Evolutionary conservation across 2,329 filamentous ascomycete species (phyloP), one percentile per base, ranked within the genome.

Genomic region (Neurospora crassa): DNA sequence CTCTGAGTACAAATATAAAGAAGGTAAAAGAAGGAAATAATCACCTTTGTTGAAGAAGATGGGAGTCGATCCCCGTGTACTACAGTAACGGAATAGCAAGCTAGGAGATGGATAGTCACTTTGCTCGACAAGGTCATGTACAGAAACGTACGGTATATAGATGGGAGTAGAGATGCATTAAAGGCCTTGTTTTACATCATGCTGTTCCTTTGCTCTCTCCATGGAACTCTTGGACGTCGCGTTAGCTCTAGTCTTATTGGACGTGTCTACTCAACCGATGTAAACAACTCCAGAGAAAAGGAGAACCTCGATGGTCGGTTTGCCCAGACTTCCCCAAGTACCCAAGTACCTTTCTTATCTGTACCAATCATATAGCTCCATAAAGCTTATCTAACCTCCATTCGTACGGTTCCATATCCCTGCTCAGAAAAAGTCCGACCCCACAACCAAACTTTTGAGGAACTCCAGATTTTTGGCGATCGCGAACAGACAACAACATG

Each of bases 21-120:
- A 37, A 37, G 34, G 34, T 37, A 37, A 37, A 37, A 37, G 34
- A 37, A 37, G 34, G 34, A 37, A 37, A 37, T 40, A 68, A 67
- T 2, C 5, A 7, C 14, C 3, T 63, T 63, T 1, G 12, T 10
- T 63, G 45, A 24, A 40, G 6, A 70, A 24, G 34, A 34, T 16
- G 37, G 34, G 8, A 11, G 3, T 40, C 7, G 37, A 34, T 14
- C 34, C 29, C 29, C 29, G 12, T 63, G 20, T 63, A 63, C 43
- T 37, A 29, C 29, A 29, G 29, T 29, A 85, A 91, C 75, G 37
- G 37, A 42, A 71, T 40, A 69, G 68, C 43, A 42, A 20, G 12
- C n/a, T 34, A 42, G 67, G 37, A 69, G 40, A 29, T 69, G 40
- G 29, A 69, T 34, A 14, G 41, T 14, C 40, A 10, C n/a, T 63